These are phyloP conservation scores for Brassica nigra DNA, from an alignment of 345 rosid species.

Conservation along the genomic window DNA sequence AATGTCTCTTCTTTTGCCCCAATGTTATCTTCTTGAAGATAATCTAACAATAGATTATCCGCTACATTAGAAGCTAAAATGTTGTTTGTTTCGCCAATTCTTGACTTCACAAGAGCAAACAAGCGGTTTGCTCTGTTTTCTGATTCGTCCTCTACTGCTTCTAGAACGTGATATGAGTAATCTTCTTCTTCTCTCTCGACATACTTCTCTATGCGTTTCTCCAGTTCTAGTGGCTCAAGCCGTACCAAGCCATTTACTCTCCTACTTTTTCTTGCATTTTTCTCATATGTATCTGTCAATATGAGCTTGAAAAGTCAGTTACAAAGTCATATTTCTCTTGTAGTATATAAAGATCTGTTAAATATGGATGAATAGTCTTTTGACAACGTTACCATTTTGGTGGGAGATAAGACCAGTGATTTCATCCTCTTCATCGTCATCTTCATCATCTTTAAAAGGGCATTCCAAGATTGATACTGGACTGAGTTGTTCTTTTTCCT, in stretches of 20 bases:
- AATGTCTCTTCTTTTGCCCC: constrained; percentile 31
- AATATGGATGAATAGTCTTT: not conserved
- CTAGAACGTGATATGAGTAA: constrained; percentile 11
- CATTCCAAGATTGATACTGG: constrained; percentile 83
- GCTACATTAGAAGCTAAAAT: constrained; percentile 18
- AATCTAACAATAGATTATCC: constrained; percentile 52
- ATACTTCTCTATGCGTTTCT: constrained; percentile 52
- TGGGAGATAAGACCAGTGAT: constrained; percentile 3
- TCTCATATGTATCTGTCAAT: constrained; percentile 52
- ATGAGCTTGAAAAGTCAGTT: not conserved
- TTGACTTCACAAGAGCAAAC: constrained; percentile 27
- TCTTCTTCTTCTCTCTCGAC: constrained; percentile 31
- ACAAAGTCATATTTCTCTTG: not conserved
- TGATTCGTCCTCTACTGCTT: constrained; percentile 20
- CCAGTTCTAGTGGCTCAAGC: constrained; percentile 64
- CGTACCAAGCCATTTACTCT: constrained; percentile 48
- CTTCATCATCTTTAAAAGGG: constrained; percentile 61
- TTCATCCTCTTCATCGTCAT: constrained; percentile 21
- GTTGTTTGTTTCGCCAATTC: constrained; percentile 22
- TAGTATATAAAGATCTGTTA: not conserved
- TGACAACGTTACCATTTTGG: constrained; percentile 21
- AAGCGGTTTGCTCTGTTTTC: constrained; percentile 28
- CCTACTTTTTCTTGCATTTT: constrained; percentile 41
- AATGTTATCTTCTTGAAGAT: constrained; percentile 49
- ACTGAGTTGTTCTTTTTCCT: constrained; percentile 77